Evolutionary conservation across 305 asterid species (phyloP).

Genomic region (Fraxinus floribunda): DNA sequence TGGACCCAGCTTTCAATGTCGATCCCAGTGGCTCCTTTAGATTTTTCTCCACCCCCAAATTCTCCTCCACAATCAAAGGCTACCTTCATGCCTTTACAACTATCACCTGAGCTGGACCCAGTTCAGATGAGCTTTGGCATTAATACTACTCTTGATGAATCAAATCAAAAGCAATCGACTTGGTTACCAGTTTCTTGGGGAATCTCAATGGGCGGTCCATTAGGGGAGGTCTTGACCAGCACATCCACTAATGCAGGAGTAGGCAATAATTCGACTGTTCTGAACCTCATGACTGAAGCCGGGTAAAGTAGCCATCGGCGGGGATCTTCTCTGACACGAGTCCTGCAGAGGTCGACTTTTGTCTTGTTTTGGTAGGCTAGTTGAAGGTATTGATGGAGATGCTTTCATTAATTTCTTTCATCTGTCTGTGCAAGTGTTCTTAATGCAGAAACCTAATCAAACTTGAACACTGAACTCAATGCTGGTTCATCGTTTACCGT

Average conservation of each 20-base stretch:
- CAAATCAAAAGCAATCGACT: slow-evolving; percentile 41
- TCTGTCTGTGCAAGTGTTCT: not conserved
- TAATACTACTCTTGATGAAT: slow-evolving; percentile 25
- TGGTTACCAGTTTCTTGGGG: slow-evolving; percentile 77
- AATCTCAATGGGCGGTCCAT: slow-evolving; percentile 70
- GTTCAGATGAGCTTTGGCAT: slow-evolving; percentile 61
- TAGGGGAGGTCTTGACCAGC: slow-evolving; percentile 76
- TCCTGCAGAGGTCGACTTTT: slow-evolving; percentile 23
- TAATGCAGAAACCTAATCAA: not conserved
- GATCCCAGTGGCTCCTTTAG: slow-evolving; percentile 54
- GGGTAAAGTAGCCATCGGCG: slow-evolving; percentile 25
- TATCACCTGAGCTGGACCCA: slow-evolving; percentile 49
- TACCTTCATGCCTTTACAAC: slow-evolving; percentile 41
- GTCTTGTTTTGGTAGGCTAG: not conserved
- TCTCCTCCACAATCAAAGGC: slow-evolving; percentile 55
- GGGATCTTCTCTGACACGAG: not conserved
- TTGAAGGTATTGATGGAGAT: not conserved
- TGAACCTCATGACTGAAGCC: slow-evolving; percentile 10
- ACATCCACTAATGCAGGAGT: slow-evolving; percentile 26
- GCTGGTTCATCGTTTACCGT: not conserved
- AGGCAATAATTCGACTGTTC: slow-evolving; percentile 24
- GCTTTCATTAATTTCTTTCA: not conserved
- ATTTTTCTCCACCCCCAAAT: slow-evolving; percentile 52
- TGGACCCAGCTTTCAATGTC: slow-evolving; percentile 95
- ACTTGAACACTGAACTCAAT: not conserved